Percentiles rank a stretch among this genome's conserved stretches.
Conservation (phyloP, 208 protist species). For the Acanthamoeba lenticulata region DNA sequence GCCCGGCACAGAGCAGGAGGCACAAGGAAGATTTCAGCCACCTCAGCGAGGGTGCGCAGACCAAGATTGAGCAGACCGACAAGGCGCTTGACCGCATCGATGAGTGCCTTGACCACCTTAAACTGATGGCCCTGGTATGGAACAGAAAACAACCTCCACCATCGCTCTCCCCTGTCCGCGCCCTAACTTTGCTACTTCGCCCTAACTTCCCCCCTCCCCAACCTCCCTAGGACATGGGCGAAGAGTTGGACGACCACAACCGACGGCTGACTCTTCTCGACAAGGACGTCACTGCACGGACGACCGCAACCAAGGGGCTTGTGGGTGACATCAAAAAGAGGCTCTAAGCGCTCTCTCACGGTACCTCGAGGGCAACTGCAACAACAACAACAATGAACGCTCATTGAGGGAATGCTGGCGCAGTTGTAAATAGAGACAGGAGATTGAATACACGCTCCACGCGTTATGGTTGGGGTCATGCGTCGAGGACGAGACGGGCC, state of each 20-base stretch:
- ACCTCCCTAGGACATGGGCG: not conserved
- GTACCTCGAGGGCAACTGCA: too few relatives aligned
- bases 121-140: not conserved
- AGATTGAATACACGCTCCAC: too few relatives aligned
- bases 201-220: not conserved
- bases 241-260: slow-evolving; percentile 18
- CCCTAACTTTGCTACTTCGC: not conserved
- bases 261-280: not conserved
- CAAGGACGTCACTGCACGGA: not conserved
- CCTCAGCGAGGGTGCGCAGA: not conserved
- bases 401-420: too few relatives aligned
- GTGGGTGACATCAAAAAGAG: not conserved
- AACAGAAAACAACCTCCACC: too few relatives aligned
- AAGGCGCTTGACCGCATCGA: not conserved
- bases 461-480: too few relatives aligned
- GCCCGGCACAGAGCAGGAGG: not conserved
- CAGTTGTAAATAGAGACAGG: too few relatives aligned
- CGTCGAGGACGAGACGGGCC: too few relatives aligned
- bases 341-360: too few relatives aligned
- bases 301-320: not conserved
- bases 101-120: not conserved
- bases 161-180: not conserved
- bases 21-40: slow-evolving; percentile 31
- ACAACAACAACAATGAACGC: too few relatives aligned
- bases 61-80: not conserved